phyloP scores from a whole-genome alignment of 805 yeast species.

The Cyberlindnera nakhonratchasimensis region DNA sequence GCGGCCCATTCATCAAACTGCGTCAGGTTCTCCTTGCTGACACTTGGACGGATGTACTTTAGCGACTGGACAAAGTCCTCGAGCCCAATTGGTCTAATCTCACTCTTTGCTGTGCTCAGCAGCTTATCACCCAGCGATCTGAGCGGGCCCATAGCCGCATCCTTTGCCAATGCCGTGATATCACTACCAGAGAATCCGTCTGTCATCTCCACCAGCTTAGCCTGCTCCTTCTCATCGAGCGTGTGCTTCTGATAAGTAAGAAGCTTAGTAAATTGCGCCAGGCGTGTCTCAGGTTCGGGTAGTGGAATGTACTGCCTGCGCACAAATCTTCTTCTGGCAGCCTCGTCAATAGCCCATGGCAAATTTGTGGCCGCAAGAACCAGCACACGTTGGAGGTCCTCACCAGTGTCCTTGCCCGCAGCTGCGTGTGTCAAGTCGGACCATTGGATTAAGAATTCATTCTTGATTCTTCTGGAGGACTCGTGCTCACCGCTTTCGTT shows the following conservation, averaged over 20 bases:
- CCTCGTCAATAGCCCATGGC: slow-evolving; percentile 98
- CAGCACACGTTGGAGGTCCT: slow-evolving; percentile 54
- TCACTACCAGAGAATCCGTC: slow-evolving; percentile 93
- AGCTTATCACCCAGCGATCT: slow-evolving; percentile 86
- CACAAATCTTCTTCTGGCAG: slow-evolving; percentile 92
- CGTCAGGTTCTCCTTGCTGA: slow-evolving; percentile 71
- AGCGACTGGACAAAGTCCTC: slow-evolving; percentile 77
- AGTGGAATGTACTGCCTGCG: slow-evolving; percentile 91
- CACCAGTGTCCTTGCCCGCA: slow-evolving; percentile 46
- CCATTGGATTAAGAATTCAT: slow-evolving; percentile 95
- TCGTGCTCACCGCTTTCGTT: slow-evolving; percentile 75
- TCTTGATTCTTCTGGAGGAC: slow-evolving; percentile 85
- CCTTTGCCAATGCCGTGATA: slow-evolving; percentile 92
- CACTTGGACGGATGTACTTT: slow-evolving; percentile 83
- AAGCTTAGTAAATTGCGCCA: slow-evolving; percentile 66
- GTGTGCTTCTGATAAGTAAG: slow-evolving; percentile 66
- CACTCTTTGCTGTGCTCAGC: slow-evolving; percentile 63
- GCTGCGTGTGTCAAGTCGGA: slow-evolving; percentile 88
- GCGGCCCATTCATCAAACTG: slow-evolving; percentile 88
- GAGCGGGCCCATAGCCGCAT: slow-evolving; percentile 97
- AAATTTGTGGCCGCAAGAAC: slow-evolving; percentile 93
- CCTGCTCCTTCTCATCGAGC: slow-evolving; percentile 60
- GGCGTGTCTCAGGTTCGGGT: slow-evolving; percentile 83
- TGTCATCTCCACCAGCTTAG: slow-evolving; percentile 59
- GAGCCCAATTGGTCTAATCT: slow-evolving; percentile 70